Conservation (phyloP, 2,329 filamentous ascomycete species). For the Aspergillus sp. region DNA sequence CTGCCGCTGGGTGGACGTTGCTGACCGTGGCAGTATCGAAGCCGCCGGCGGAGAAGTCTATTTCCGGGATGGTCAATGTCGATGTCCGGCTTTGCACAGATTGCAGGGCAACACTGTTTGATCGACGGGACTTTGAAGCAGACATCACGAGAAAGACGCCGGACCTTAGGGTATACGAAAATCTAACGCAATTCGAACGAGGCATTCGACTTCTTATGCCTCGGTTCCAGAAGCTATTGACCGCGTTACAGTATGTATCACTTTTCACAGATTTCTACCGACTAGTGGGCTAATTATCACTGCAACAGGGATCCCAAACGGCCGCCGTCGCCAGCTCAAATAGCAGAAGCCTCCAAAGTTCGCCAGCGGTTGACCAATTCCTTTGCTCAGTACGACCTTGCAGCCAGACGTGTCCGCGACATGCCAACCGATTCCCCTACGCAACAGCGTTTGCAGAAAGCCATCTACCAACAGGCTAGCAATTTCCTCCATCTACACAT, state of each 20-base stretch:
- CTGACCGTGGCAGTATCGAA: constrained; percentile 25
- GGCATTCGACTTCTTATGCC: constrained; percentile 76
- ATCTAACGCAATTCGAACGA: constrained; percentile 74
- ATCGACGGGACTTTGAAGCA: constrained; percentile 65
- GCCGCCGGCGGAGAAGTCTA: constrained; percentile 35
- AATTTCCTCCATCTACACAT: constrained; percentile 82
- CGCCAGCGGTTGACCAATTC: constrained; percentile 83
- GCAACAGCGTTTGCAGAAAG: constrained; percentile 66
- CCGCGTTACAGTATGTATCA: constrained; percentile 53
- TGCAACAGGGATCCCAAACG: constrained; percentile 49
- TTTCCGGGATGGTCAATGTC: constrained; percentile 52
- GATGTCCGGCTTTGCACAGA: constrained; percentile 89
- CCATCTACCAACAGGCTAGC: constrained; percentile 72
- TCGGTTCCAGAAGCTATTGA: constrained; percentile 68
- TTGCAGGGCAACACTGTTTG: constrained; percentile 64
- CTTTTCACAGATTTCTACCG: not conserved
- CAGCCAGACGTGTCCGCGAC: constrained; percentile 71
- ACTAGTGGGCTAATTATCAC: not conserved
- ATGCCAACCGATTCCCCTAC: constrained; percentile 62
- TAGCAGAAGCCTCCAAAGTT: constrained; percentile 78
- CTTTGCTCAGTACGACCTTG: constrained; percentile 77
- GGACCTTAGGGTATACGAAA: constrained; percentile 73
- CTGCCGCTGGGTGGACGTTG: not conserved
- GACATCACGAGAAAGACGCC: constrained; percentile 59
- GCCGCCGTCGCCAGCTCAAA: constrained; percentile 58